Evolutionary conservation across 164 flowering plant species (phyloP).

Genomic region (Paratinospora sagittata): DNA sequence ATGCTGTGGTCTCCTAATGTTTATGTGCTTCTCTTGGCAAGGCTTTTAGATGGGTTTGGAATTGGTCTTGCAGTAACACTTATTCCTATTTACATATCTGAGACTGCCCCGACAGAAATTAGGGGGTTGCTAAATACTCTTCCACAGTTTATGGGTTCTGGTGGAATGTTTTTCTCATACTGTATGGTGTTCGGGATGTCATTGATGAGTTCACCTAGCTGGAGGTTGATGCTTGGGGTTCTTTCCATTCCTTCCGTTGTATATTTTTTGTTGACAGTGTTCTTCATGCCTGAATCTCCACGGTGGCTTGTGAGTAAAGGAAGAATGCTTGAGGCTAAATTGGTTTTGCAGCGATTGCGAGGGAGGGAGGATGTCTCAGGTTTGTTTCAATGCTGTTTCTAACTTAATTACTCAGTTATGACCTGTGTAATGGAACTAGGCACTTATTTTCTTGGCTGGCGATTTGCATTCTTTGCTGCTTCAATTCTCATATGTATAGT

Average conservation of each 20-base stretch:
- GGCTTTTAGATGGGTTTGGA: constrained; percentile 89
- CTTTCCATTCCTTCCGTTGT: constrained; percentile 74
- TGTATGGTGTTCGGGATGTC: constrained; percentile 94
- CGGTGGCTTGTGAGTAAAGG: constrained; percentile 99
- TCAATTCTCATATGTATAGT: background rate
- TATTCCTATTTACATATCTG: constrained; percentile 84
- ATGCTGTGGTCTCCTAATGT: constrained; percentile 99
- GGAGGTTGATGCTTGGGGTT: constrained; percentile 93
- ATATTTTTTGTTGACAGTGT: constrained; percentile 55
- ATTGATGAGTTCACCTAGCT: constrained; percentile 50
- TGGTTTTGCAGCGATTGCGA: constrained; percentile 73
- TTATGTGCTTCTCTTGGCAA: constrained; percentile 62
- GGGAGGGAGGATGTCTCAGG: constrained; percentile 96
- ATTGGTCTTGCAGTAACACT: constrained; percentile 89
- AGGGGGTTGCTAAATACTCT: constrained; percentile 82
- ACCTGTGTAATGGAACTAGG: background rate
- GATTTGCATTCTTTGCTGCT: background rate
- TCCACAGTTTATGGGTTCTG: constrained; percentile 86
- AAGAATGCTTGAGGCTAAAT: constrained; percentile 80
- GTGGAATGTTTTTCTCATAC: constrained; percentile 81
- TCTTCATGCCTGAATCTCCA: constrained; percentile 93
- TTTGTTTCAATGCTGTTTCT: constrained; percentile 16
- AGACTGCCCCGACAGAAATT: constrained; percentile 89
- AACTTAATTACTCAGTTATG: background rate
- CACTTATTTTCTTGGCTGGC: background rate